phyloP scores from a whole-genome alignment of 805 yeast species.

The Metschnikowia anglica region DNA sequence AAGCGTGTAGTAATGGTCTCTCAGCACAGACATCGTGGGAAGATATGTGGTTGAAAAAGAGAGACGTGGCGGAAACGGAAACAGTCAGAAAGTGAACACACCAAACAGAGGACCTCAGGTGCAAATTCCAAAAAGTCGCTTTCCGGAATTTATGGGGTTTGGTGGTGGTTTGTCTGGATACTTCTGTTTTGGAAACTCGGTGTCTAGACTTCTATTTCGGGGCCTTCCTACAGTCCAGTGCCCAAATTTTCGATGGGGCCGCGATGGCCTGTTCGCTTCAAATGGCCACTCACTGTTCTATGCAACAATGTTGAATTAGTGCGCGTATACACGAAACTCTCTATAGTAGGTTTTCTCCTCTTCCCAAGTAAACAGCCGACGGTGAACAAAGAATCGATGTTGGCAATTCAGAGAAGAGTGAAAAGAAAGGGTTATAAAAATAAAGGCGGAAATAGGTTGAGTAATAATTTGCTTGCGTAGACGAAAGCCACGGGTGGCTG shows the following conservation, averaged over 20 bases:
- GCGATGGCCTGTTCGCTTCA: constrained; percentile 4
- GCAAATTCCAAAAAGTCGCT: neutral
- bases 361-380: neutral
- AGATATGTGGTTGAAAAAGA: neutral
- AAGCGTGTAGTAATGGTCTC: constrained; percentile 72
- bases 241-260: constrained; percentile 1
- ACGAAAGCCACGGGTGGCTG: neutral
- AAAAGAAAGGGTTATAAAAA: neutral
- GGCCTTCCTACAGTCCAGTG: neutral
- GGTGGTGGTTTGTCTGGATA: too few species aligned
- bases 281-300: neutral
- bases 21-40: constrained; percentile 57
- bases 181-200: too few species aligned
- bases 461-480: neutral
- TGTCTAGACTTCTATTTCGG: neutral
- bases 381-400: neutral
- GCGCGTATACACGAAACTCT: constrained; percentile 9
- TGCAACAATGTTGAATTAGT: constrained; percentile 22
- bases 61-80: too few species aligned
- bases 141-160: neutral
- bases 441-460: neutral
- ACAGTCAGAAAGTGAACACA: too few species aligned
- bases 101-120: too few species aligned
- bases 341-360: neutral
- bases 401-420: too few species aligned